phyloP scores from a whole-genome alignment of 148 eudicot species.

The Spergularia bocconei region DNA sequence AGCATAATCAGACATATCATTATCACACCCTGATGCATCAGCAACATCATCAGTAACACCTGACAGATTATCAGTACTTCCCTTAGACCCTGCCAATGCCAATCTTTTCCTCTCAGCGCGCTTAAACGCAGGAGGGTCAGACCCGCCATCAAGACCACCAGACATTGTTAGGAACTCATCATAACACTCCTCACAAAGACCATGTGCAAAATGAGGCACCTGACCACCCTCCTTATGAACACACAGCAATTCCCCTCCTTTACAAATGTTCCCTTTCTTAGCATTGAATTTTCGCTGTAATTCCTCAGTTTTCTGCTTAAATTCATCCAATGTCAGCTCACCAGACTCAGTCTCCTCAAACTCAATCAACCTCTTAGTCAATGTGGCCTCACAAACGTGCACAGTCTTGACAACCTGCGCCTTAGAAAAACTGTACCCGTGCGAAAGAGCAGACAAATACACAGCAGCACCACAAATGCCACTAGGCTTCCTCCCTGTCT shows the following conservation, averaged over 20 bases:
- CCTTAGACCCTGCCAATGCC: slow-evolving; percentile 22
- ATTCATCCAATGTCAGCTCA: slow-evolving; percentile 45
- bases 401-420: slow-evolving; percentile 28
- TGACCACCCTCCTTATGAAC: slow-evolving; percentile 40
- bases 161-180: slow-evolving; percentile 45
- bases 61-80: slow-evolving; percentile 11
- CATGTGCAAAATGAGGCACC: slow-evolving; percentile 45
- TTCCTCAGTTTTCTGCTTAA: slow-evolving; percentile 45
- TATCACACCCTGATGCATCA: slow-evolving; percentile 7
- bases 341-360: too few relatives aligned
- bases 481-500: slow-evolving; percentile 78
- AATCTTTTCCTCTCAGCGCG: slow-evolving; percentile 55
- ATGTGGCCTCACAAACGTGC: too few relatives aligned
- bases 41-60: slow-evolving; percentile 11
- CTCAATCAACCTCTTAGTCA: too few relatives aligned
- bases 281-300: slow-evolving; percentile 33
- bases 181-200: slow-evolving; percentile 56
- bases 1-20: slow-evolving; percentile 16
- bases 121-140: slow-evolving; percentile 78
- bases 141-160: slow-evolving; percentile 69
- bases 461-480: slow-evolving; percentile 76
- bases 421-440: slow-evolving; percentile 49
- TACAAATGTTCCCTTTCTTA: background rate
- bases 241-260: slow-evolving; percentile 46
- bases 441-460: slow-evolving; percentile 58